A percentile compares a stretch with the other conserved stretches of the same genome.
These are phyloP conservation scores for Dispira simplex DNA, from an alignment of 192 early-diverging fungal genomes.

Conservation along the genomic window DNA sequence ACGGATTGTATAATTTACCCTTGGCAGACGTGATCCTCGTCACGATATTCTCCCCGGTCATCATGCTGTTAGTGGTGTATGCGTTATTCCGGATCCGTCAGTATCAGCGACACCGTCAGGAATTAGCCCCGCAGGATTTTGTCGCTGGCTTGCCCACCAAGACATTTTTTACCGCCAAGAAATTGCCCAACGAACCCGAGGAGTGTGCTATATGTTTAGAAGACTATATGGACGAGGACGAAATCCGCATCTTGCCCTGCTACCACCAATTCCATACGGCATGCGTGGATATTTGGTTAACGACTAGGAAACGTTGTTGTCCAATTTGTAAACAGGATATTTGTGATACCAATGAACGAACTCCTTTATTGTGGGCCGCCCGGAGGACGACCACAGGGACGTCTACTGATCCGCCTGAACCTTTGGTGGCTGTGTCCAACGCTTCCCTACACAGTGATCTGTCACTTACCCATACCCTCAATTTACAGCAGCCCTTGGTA, in stretches of 20 bases:
- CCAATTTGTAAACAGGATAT: slow-evolving; percentile 65
- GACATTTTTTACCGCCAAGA: slow-evolving; percentile 43
- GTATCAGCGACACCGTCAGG: slow-evolving; percentile 51
- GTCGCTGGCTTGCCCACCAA: slow-evolving; percentile 61
- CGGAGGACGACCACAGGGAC: no score
- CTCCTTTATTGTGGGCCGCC: neutral
- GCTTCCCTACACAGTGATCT: neutral
- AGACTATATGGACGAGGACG: slow-evolving; percentile 66
- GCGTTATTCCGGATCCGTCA: slow-evolving; percentile 52
- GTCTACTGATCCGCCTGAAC: no score
- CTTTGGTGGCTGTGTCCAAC: no score
- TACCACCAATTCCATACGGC: slow-evolving; percentile 73
- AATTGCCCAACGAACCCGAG: slow-evolving; percentile 54
- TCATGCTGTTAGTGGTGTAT: slow-evolving; percentile 66
- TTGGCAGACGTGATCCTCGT: slow-evolving; percentile 68
- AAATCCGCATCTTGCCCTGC: slow-evolving; percentile 70
- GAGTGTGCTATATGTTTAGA: slow-evolving; percentile 91
- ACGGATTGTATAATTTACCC: slow-evolving; percentile 39
- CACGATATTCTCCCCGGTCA: slow-evolving; percentile 63
- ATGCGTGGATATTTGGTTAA: slow-evolving; percentile 91
- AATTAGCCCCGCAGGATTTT: slow-evolving; percentile 56
- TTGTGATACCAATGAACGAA: slow-evolving; percentile 1
- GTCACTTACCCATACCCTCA: neutral
- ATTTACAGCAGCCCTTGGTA: neutral
- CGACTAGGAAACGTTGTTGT: slow-evolving; percentile 58